Conservation (phyloP, 768 basidiomycete species). For the Mycena amicta region DNA sequence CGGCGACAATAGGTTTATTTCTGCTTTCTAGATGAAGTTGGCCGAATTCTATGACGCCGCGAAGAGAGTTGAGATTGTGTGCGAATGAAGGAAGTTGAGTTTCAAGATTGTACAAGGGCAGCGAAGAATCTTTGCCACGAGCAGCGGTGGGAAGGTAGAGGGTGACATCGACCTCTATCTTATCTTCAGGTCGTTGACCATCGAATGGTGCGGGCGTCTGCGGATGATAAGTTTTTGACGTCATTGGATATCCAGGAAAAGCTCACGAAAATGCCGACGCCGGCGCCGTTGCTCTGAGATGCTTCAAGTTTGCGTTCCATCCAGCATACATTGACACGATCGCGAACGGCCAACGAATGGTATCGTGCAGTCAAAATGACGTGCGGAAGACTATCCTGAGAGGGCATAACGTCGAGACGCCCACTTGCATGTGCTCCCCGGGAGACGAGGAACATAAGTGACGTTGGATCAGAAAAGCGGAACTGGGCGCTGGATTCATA, state of each 20-base stretch:
- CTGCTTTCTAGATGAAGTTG: slow-evolving; percentile 36
- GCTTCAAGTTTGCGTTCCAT: slow-evolving; percentile 26
- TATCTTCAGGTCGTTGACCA: slow-evolving; percentile 9
- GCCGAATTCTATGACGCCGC: slow-evolving; percentile 41
- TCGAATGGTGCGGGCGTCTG: slow-evolving; percentile 25
- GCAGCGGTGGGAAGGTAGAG: slow-evolving; percentile 26
- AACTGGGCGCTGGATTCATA: slow-evolving; percentile 24
- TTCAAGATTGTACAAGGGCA: slow-evolving; percentile 44
- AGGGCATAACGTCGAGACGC: slow-evolving; percentile 14
- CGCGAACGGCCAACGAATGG: slow-evolving; percentile 18
- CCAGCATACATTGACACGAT: slow-evolving; percentile 31
- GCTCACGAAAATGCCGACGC: slow-evolving; percentile 35
- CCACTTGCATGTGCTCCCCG: slow-evolving; percentile 31
- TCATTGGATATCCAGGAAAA: not conserved
- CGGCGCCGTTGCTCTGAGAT: slow-evolving; percentile 30
- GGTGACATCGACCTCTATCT: slow-evolving; percentile 26
- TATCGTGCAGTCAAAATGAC: slow-evolving; percentile 13
- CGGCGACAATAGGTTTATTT: slow-evolving; percentile 36
- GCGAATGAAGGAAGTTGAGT: slow-evolving; percentile 45
- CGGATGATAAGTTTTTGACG: not conserved
- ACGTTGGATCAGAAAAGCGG: slow-evolving; percentile 30
- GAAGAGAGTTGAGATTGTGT: slow-evolving; percentile 42
- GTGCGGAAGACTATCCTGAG: slow-evolving; percentile 15
- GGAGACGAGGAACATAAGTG: slow-evolving; percentile 36
- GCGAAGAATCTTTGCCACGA: slow-evolving; percentile 19